Percentiles rank a stretch among this genome's conserved stretches.
phyloP scores from a whole-genome alignment of 306 rosid species.

The Dicorynia guianensis region DNA sequence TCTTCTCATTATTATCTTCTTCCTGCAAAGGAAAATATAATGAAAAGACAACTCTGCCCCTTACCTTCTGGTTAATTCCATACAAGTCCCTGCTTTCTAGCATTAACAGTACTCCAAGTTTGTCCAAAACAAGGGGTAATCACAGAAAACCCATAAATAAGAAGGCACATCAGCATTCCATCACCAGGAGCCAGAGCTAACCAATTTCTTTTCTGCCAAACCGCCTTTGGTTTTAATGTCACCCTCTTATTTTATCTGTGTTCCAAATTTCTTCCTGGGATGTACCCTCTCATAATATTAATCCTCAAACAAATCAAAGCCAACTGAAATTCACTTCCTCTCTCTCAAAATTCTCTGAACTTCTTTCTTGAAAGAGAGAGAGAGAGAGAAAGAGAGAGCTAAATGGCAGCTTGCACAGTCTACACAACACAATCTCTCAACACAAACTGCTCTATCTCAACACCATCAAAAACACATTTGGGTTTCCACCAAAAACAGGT shows the following conservation, averaged over 20 bases:
- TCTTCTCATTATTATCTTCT: neutral
- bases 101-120: conserved; percentile 38
- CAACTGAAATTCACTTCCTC: conserved; percentile 41
- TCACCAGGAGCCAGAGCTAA: conserved; percentile 18
- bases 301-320: conserved; percentile 38
- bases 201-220: conserved; percentile 44
- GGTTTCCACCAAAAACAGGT: conserved; percentile 78
- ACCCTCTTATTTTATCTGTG: conserved; percentile 59
- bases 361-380: conserved; percentile 30
- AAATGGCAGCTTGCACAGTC: conserved; percentile 86
- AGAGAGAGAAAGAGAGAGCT: neutral
- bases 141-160: conserved; percentile 51
- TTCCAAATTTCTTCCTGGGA: conserved; percentile 48
- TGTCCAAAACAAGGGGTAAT: conserved; percentile 73
- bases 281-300: conserved; percentile 36
- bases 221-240: conserved; percentile 48
- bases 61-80: conserved; percentile 21
- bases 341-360: conserved; percentile 47
- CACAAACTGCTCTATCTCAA: conserved; percentile 67
- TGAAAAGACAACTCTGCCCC: conserved; percentile 53
- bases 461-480: conserved; percentile 66
- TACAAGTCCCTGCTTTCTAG: conserved; percentile 32
- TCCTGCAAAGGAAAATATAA: neutral
- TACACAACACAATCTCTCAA: conserved; percentile 83
- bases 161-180: conserved; percentile 40